These are phyloP conservation scores for Russula earlei DNA, from an alignment of 768 basidiomycete genomes.

Conservation along the genomic window DNA sequence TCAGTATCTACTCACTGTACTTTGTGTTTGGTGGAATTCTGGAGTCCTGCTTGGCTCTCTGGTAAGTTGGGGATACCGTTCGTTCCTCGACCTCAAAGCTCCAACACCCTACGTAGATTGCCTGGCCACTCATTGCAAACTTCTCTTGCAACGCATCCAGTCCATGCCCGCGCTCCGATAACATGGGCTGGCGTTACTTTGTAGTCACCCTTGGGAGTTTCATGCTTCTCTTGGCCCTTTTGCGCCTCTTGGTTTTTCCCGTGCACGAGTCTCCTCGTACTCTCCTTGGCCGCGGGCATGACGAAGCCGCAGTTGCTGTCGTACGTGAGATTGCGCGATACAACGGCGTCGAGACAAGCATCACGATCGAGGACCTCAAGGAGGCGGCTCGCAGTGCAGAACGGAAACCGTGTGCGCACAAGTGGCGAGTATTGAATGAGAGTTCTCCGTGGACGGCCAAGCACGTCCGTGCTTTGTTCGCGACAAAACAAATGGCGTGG, in stretches of 20 bases:
- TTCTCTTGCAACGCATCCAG: conserved; percentile 36
- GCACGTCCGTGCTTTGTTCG: conserved; percentile 55
- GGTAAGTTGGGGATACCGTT: conserved; percentile 23
- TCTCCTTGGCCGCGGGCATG: conserved; percentile 44
- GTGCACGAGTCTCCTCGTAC: conserved; percentile 51
- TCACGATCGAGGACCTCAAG: conserved; percentile 39
- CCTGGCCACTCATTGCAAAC: conserved; percentile 51
- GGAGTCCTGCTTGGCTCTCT: conserved; percentile 45
- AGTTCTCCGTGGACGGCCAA: conserved; percentile 31
- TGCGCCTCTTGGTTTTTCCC: conserved; percentile 44
- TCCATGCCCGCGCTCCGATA: conserved; percentile 34
- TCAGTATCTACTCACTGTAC: conserved; percentile 48
- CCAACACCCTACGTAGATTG: conserved; percentile 29
- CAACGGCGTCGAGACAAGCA: conserved; percentile 35
- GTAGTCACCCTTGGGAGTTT: conserved; percentile 44
- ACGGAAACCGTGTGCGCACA: conserved; percentile 8
- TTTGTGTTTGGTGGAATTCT: conserved; percentile 52
- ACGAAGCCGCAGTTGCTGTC: conserved; percentile 40
- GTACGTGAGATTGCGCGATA: conserved; percentile 41
- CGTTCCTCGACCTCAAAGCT: background rate
- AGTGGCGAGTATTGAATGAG: conserved; percentile 29
- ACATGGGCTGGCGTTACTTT: conserved; percentile 61
- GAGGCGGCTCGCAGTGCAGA: conserved; percentile 23
- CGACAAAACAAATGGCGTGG: conserved; percentile 51
- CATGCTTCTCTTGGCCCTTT: conserved; percentile 41